phyloP scores from a whole-genome alignment of 768 basidiomycete genomes.

The Cubamyces lactineus region DNA sequence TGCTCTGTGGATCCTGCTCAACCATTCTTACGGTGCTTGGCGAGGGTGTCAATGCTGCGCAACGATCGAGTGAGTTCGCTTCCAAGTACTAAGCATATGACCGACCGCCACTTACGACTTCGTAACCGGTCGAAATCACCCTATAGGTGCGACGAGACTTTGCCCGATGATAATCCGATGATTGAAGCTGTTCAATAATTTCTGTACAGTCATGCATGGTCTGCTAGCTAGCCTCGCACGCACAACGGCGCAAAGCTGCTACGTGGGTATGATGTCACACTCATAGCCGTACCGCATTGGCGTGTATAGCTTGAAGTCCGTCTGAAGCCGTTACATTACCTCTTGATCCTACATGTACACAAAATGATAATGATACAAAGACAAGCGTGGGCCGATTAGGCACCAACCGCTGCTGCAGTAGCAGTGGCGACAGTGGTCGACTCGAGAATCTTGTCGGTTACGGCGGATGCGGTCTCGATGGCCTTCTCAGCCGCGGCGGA shows the following conservation, averaged over 20 bases:
- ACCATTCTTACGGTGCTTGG: not conserved
- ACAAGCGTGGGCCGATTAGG: not conserved
- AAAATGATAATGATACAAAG: constrained; percentile 5
- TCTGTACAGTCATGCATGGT: too few species aligned
- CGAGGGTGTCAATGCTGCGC: too few species aligned
- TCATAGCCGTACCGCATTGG: not conserved
- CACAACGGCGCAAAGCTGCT: too few species aligned
- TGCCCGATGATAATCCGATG: too few species aligned
- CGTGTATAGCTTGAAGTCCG: not conserved
- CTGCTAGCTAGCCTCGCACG: too few species aligned
- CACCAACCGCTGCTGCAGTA: constrained; percentile 21
- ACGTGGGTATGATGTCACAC: too few species aligned
- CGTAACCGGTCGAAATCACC: too few species aligned
- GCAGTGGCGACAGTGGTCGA: constrained; percentile 27
- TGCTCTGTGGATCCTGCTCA: not conserved
- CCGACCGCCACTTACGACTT: too few species aligned
- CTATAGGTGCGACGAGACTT: too few species aligned
- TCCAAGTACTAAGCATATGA: too few species aligned
- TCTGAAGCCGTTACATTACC: constrained; percentile 1
- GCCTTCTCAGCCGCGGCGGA: constrained; percentile 17
- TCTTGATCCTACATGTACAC: constrained; percentile 8
- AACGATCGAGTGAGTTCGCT: too few species aligned
- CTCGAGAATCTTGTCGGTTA: constrained; percentile 29
- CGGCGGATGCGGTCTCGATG: constrained; percentile 17
- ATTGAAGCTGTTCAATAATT: too few species aligned